phyloP scores from a whole-genome alignment of 1,284 basidiomycete species.

The Agaricales sp. region DNA sequence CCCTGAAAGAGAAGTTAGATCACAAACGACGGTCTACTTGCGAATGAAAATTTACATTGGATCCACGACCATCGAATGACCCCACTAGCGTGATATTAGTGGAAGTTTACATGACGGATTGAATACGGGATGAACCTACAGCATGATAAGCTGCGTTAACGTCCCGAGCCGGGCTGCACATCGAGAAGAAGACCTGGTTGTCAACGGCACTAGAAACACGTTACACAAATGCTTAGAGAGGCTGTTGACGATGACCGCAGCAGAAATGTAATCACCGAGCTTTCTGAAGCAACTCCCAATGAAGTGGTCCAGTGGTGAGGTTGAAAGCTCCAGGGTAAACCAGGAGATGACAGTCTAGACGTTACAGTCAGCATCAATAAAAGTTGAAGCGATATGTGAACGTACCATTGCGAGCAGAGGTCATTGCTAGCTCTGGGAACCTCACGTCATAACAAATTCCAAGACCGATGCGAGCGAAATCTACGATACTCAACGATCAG shows the following conservation, averaged over 20 bases:
- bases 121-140: conserved; percentile 35
- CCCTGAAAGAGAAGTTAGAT: conserved; percentile 36
- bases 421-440: conserved; percentile 93
- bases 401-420: conserved; percentile 76
- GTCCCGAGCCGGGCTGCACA: conserved; percentile 94
- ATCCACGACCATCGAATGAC: conserved; percentile 83
- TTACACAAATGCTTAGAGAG: neutral
- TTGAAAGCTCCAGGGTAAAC: conserved; percentile 92
- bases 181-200: conserved; percentile 91
- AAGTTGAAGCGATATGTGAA: neutral
- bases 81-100: conserved; percentile 48
- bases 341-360: conserved; percentile 75
- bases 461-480: conserved; percentile 82
- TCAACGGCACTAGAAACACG: conserved; percentile 68
- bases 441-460: conserved; percentile 91
- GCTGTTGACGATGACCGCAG: neutral
- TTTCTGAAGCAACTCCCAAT: conserved; percentile 92
- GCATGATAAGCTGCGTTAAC: conserved; percentile 77
- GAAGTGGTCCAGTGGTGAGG: conserved; percentile 87
- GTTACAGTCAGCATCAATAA: neutral
- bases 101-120: neutral
- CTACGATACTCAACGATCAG: conserved; percentile 25
- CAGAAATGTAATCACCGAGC: conserved; percentile 45
- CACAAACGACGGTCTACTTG: conserved; percentile 6
- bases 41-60: conserved; percentile 55